These are phyloP conservation scores for Gossypium davidsonii DNA, from an alignment of 441 rosid species.

Conservation along the genomic window DNA sequence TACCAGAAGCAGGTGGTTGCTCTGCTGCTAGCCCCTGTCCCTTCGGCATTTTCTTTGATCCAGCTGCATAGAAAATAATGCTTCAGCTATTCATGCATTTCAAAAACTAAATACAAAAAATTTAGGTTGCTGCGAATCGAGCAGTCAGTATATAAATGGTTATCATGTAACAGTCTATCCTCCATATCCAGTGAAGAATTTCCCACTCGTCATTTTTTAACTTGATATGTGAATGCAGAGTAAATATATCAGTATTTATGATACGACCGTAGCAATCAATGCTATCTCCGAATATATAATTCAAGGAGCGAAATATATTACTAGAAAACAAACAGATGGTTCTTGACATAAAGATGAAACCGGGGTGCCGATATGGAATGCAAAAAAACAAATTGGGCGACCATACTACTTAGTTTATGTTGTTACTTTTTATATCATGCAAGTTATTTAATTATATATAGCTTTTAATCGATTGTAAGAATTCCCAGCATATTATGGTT, in stretches of 20 bases:
- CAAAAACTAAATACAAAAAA: too few relatives aligned
- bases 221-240: not conserved
- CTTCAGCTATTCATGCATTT: conserved; percentile 1
- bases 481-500: not conserved
- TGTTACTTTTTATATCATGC: not conserved
- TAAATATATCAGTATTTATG: not conserved
- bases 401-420: not conserved
- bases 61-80: conserved; percentile 31
- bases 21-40: conserved; percentile 37
- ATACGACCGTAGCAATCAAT: not conserved
- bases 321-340: not conserved
- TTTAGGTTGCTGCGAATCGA: not conserved
- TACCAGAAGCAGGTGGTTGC: not conserved
- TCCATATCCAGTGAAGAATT: too few relatives aligned
- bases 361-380: not conserved
- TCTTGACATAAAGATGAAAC: not conserved
- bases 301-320: not conserved
- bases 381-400: not conserved
- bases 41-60: conserved; percentile 55
- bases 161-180: not conserved
- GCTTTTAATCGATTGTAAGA: conserved; percentile 2
- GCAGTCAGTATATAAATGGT: not conserved
- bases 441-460: not conserved
- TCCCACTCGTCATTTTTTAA: not conserved
- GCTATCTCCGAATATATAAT: not conserved